Evolutionary conservation across 805 yeast species (phyloP), one percentile per base, ranked within the genome.

Genomic region (Lachancea fermentati): DNA sequence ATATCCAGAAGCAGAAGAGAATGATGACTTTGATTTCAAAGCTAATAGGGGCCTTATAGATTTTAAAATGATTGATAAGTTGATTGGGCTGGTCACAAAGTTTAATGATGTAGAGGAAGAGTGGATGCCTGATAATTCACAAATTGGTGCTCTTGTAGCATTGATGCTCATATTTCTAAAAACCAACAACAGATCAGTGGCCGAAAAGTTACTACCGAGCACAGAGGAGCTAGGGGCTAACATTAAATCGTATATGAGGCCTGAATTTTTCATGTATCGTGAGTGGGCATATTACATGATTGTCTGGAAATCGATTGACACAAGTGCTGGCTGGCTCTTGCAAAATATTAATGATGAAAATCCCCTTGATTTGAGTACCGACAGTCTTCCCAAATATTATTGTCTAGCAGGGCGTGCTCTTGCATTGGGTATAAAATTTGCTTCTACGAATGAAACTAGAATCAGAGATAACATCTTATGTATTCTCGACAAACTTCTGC

Each of bases 371-470:
- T 59, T 80, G 34, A 76, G 77, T 43, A 74, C 81, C 41, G 88
- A 81, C 44, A 77, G 75, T 43, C 58, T 86, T 34, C 74, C 79
- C 2, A 73, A 72, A 49, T 75, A 76, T 50, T 78, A 81, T 54
- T 72, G 82, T 25, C 54, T 87, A 3, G 84, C 85, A 2, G 98
- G 97, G 0, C 62, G 77, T 0, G 75, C 91, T 40, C 55, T 86
- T 37, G 73, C 96, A 0, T 69, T 89, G 45, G 93, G 91, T 0
- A 63, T 93, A 22, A 77, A 75, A 50, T 79, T 68, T 65, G 95
- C 95, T 0, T 89, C 96, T 0, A 70, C 84, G 0, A 76, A 75
- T 18, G 67, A 82, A 51, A 31, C 43, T 2, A 56, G 49, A 1
- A 86, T 83, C 1, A 71, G 84, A 36, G 67, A 71, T 19, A 72